These are phyloP conservation scores for Alternaria infectoria DNA, from an alignment of 2,329 filamentous ascomycete genomes.

Conservation along the genomic window DNA sequence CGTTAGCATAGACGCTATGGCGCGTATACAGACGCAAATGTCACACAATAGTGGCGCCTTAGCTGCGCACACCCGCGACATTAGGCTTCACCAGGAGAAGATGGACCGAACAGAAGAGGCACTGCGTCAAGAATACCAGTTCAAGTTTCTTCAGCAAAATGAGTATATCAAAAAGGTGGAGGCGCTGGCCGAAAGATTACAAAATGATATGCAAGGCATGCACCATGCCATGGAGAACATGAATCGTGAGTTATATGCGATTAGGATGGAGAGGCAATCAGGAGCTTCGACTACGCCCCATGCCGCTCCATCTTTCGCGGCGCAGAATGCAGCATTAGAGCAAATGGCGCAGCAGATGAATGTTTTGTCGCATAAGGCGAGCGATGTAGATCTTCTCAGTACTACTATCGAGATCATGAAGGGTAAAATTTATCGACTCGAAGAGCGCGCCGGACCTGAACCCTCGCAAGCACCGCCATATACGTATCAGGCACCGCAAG, in stretches of 20 bases:
- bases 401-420: slow-evolving; percentile 57
- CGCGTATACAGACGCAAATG: slow-evolving; percentile 57
- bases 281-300: neutral
- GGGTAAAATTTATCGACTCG: slow-evolving; percentile 51
- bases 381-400: slow-evolving; percentile 55
- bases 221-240: slow-evolving; percentile 46
- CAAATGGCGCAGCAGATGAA: slow-evolving; percentile 52
- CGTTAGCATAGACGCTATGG: slow-evolving; percentile 49
- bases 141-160: slow-evolving; percentile 36
- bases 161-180: slow-evolving; percentile 49
- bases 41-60: slow-evolving; percentile 53
- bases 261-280: slow-evolving; percentile 24
- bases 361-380: slow-evolving; percentile 51
- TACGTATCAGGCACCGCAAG: slow-evolving; percentile 17
- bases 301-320: slow-evolving; percentile 12
- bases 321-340: slow-evolving; percentile 51
- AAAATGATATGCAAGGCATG: slow-evolving; percentile 51
- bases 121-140: slow-evolving; percentile 48
- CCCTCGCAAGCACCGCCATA: slow-evolving; percentile 10
- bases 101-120: slow-evolving; percentile 41
- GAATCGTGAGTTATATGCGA: slow-evolving; percentile 41
- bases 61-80: slow-evolving; percentile 41
- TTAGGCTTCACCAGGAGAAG: slow-evolving; percentile 36
- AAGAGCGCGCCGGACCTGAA: slow-evolving; percentile 33
- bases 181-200: slow-evolving; percentile 48